These are phyloP conservation scores for Cryptosporidium sp. DNA, from an alignment of 169 alveolate species.

Conservation along the genomic window DNA sequence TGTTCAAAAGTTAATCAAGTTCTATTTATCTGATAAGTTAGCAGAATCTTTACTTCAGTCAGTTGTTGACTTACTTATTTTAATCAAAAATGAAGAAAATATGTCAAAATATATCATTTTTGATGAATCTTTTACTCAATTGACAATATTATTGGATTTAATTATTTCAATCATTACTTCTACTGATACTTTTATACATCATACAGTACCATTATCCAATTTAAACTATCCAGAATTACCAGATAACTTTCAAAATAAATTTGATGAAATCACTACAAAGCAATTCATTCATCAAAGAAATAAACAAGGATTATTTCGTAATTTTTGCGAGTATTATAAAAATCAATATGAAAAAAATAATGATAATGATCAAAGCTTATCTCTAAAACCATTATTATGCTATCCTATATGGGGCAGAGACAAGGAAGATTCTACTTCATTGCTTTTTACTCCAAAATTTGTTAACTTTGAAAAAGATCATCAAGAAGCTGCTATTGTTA, in stretches of 20 bases:
- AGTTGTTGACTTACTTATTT: constrained; percentile 29
- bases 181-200: constrained; percentile 36
- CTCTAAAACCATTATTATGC: neutral
- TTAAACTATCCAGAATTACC: neutral
- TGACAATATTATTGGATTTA: constrained; percentile 5
- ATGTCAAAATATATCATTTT: neutral
- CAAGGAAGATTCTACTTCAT: neutral
- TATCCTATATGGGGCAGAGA: neutral
- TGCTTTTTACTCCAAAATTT: constrained; percentile 15
- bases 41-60: constrained; percentile 63
- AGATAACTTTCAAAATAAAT: neutral
- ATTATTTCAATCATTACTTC: constrained; percentile 42
- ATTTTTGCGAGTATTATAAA: neutral
- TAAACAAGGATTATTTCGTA: neutral
- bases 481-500: neutral
- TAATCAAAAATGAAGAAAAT: constrained; percentile 1
- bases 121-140: neutral
- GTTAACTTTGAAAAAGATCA: constrained; percentile 49
- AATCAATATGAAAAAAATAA: neutral
- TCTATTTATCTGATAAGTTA: constrained; percentile 47
- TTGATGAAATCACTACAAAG: neutral
- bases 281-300: neutral
- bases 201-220: constrained; percentile 20
- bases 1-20: constrained; percentile 19
- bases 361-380: no score